Conservation (phyloP, 805 yeast genomes). For the Ogataea ramenticola region DNA sequence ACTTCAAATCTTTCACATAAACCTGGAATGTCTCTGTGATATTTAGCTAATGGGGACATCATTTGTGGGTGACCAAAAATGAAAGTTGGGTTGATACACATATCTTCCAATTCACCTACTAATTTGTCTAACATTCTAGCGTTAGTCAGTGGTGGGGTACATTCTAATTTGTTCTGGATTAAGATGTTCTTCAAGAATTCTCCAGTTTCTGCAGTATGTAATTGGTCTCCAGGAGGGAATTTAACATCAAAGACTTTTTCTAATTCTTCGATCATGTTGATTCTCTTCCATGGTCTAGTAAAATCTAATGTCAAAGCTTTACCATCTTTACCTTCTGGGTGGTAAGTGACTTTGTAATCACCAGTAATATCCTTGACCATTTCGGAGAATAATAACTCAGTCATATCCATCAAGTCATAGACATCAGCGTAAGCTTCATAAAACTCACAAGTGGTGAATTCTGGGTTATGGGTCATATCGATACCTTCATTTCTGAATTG, state of each 20-base stretch:
- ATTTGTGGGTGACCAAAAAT: conserved; percentile 98
- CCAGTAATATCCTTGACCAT: conserved; percentile 97
- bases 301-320: conserved; percentile 76
- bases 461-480: conserved; percentile 98
- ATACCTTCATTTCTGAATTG: conserved; percentile 99
- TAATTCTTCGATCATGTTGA: conserved; percentile 93
- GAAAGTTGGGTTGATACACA: conserved; percentile 93
- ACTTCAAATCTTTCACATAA: conserved; percentile 98
- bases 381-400: conserved; percentile 89
- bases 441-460: conserved; percentile 97
- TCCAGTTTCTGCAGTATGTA: conserved; percentile 92
- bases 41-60: conserved; percentile 99
- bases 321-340: conserved; percentile 90
- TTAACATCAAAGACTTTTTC: conserved; percentile 80
- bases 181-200: conserved; percentile 77
- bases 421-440: conserved; percentile 98
- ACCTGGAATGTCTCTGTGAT: conserved; percentile 87
- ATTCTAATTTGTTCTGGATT: conserved; percentile 74
- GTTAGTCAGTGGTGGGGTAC: conserved; percentile 86
- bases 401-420: conserved; percentile 90
- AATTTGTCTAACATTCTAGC: conserved; percentile 98
- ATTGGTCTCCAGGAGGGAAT: conserved; percentile 93
- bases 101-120: conserved; percentile 94
- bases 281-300: conserved; percentile 96
- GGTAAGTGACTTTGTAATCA: conserved; percentile 75